Evolutionary conservation across 2,329 filamentous ascomycete species (phyloP).

Genomic region (Epichloe sp.): DNA sequence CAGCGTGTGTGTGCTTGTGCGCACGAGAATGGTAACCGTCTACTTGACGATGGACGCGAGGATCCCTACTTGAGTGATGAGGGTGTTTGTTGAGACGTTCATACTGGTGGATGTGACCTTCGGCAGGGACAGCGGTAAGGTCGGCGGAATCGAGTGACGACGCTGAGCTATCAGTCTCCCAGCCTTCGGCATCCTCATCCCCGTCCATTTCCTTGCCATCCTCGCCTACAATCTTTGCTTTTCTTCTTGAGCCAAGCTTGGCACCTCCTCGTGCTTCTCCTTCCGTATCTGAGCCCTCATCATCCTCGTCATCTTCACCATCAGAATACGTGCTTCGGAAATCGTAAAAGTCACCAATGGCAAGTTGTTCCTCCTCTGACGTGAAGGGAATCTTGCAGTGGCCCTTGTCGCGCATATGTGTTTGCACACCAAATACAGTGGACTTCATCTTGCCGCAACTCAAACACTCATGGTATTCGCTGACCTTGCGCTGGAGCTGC

Average conservation of each 20-base stretch:
- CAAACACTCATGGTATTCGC: slow-evolving; percentile 70
- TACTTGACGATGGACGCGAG: slow-evolving; percentile 57
- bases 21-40: slow-evolving; percentile 76
- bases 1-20: slow-evolving; percentile 58
- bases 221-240: slow-evolving; percentile 35
- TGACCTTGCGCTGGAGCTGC: slow-evolving; percentile 68
- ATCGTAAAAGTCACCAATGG: slow-evolving; percentile 94
- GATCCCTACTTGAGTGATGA: slow-evolving; percentile 61
- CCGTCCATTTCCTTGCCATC: slow-evolving; percentile 39
- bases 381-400: slow-evolving; percentile 96
- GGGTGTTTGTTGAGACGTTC: slow-evolving; percentile 59
- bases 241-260: slow-evolving; percentile 53
- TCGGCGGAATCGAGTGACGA: slow-evolving; percentile 82
- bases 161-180: slow-evolving; percentile 90
- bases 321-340: slow-evolving; percentile 94
- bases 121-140: slow-evolving; percentile 64
- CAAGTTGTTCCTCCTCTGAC: slow-evolving; percentile 77
- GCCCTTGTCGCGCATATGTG: slow-evolving; percentile 92
- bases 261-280: slow-evolving; percentile 44
- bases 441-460: slow-evolving; percentile 76
- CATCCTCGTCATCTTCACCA: slow-evolving; percentile 50
- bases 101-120: slow-evolving; percentile 57
- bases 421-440: slow-evolving; percentile 70
- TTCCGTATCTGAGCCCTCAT: slow-evolving; percentile 28
- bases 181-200: slow-evolving; percentile 56